phyloP scores from a whole-genome alignment of 208 protist genomes.

The Leishmania lainsoni region DNA sequence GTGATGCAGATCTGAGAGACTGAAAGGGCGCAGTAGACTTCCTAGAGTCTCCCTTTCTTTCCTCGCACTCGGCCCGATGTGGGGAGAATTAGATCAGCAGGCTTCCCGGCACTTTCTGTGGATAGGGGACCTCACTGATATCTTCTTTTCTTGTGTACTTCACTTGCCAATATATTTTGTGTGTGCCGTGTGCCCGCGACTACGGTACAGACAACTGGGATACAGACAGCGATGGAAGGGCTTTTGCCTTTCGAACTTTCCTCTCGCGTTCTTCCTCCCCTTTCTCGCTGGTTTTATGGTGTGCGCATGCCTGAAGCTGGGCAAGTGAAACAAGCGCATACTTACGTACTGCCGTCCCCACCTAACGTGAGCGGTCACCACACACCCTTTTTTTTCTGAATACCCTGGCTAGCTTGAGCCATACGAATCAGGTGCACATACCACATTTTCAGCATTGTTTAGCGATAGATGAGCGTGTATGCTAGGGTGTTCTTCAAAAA shows the following conservation, averaged over 20 bases:
- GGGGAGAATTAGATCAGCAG: neutral
- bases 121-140: neutral
- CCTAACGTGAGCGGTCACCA: neutral
- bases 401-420: neutral
- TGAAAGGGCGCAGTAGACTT: neutral
- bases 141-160: neutral
- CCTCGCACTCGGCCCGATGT: neutral
- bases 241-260: neutral
- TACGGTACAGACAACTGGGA: neutral
- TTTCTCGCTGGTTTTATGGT: neutral
- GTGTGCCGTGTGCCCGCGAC: neutral
- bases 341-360: neutral
- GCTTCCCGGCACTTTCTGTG: neutral
- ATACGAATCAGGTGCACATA: neutral
- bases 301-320: neutral
- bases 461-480: constrained; percentile 7
- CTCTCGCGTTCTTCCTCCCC: neutral
- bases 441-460: neutral
- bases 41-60: neutral
- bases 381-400: neutral
- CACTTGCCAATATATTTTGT: neutral
- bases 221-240: neutral
- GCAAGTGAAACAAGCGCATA: neutral
- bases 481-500: constrained; percentile 19
- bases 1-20: neutral